Evolutionary conservation across 345 rosid species (phyloP).

Genomic region (thale cress (Arabidopsis thaliana)): TAIR10.1 NC_003076.8:1083001-1083500

Average conservation of each 20-base stretch:
- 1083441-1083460: slow-evolving; percentile 36
- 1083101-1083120: slow-evolving; percentile 40
- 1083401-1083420: slow-evolving; percentile 24
- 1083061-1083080: slow-evolving; percentile 16
- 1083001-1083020: slow-evolving; percentile 74
- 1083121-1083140: slow-evolving; percentile 52
- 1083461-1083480: slow-evolving; percentile 36
- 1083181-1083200: slow-evolving; percentile 80
- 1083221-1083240: slow-evolving; percentile 57
- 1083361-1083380: slow-evolving; percentile 58
- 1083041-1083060: slow-evolving; percentile 46
- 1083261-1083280: slow-evolving; percentile 43
- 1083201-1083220: slow-evolving; percentile 79
- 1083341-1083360: slow-evolving; percentile 78
- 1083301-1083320: slow-evolving; percentile 48
- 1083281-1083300: slow-evolving; percentile 34
- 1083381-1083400: slow-evolving; percentile 46
- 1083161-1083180: slow-evolving; percentile 62
- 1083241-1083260: slow-evolving; percentile 46
- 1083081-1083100: slow-evolving; percentile 34
- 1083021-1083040: slow-evolving; percentile 76
- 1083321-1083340: slow-evolving; percentile 71
- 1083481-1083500: slow-evolving; percentile 40
- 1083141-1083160: slow-evolving; percentile 56
- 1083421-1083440: slow-evolving; percentile 18